Percentiles rank a stretch among this genome's conserved stretches.
Conservation (phyloP, 768 basidiomycete genomes). For the Lactarius sanguifluus region DNA sequence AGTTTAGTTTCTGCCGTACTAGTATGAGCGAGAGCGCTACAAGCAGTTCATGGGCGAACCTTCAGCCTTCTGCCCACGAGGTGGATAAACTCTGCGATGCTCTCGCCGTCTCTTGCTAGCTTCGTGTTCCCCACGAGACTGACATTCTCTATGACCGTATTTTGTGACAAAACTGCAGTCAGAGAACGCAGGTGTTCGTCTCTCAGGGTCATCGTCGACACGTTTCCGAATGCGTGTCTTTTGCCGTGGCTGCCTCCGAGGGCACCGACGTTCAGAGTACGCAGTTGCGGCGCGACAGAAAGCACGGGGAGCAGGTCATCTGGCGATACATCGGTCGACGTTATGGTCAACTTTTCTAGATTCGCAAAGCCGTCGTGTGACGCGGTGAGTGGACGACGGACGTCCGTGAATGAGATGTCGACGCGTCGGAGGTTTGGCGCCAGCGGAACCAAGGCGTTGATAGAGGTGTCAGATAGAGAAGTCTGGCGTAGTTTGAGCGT, state of each 20-base stretch:
- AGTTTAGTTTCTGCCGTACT: conserved; percentile 51
- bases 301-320: conserved; percentile 45
- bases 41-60: conserved; percentile 13
- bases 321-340: conserved; percentile 49
- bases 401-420: conserved; percentile 63
- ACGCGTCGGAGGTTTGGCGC: conserved; percentile 55
- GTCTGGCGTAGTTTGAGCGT: conserved; percentile 61
- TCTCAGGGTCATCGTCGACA: conserved; percentile 54
- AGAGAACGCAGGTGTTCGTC: conserved; percentile 48
- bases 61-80: conserved; percentile 50
- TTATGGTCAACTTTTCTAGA: conserved; percentile 64
- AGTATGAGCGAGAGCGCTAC: conserved; percentile 10
- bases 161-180: conserved; percentile 42
- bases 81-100: conserved; percentile 48
- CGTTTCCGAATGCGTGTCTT: conserved; percentile 42
- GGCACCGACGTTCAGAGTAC: conserved; percentile 56
- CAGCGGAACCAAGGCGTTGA: conserved; percentile 43
- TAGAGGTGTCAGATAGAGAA: conserved; percentile 48
- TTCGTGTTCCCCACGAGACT: conserved; percentile 66
- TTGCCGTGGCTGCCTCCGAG: conserved; percentile 48
- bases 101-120: conserved; percentile 42
- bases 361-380: conserved; percentile 19
- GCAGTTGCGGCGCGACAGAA: conserved; percentile 42
- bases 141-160: conserved; percentile 47
- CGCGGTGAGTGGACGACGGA: conserved; percentile 41